Evolutionary conservation across 1,284 basidiomycete genomes (phyloP).

Genomic region (Leccinum holopus): DNA sequence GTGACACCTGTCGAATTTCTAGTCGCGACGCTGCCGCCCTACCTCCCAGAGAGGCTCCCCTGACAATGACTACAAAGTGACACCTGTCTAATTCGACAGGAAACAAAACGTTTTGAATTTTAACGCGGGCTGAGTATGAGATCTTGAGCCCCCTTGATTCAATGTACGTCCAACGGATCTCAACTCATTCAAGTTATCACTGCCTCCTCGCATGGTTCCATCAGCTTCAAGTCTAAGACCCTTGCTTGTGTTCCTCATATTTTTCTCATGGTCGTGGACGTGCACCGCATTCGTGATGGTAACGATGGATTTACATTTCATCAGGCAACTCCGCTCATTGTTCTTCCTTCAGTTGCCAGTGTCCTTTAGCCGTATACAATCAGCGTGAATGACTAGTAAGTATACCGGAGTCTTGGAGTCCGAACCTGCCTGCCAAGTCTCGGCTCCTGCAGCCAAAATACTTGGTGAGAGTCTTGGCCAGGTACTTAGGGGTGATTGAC

Average conservation of each 20-base stretch:
- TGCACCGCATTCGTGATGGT: neutral
- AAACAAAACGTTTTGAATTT: too few relatives aligned
- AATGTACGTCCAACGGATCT: neutral
- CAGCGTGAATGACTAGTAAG: too few relatives aligned
- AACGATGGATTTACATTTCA: neutral
- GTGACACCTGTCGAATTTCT: too few relatives aligned
- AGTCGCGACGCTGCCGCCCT: too few relatives aligned
- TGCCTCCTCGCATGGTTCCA: neutral
- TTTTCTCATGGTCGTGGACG: neutral
- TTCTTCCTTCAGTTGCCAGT: neutral
- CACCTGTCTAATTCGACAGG: neutral
- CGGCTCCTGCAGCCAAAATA: neutral
- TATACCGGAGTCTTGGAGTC: too few relatives aligned
- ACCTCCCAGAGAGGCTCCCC: too few relatives aligned
- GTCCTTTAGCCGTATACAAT: neutral
- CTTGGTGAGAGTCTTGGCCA: neutral
- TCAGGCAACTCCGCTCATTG: neutral
- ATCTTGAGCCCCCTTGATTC: neutral
- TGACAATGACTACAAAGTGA: neutral
- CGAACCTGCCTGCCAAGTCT: neutral
- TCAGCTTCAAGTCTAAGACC: neutral
- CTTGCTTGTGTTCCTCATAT: neutral
- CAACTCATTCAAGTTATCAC: neutral
- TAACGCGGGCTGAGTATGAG: neutral
- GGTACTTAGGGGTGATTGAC: neutral